phyloP scores from a whole-genome alignment of 306 rosid genomes.

The Dalbergia cultrata region DNA sequence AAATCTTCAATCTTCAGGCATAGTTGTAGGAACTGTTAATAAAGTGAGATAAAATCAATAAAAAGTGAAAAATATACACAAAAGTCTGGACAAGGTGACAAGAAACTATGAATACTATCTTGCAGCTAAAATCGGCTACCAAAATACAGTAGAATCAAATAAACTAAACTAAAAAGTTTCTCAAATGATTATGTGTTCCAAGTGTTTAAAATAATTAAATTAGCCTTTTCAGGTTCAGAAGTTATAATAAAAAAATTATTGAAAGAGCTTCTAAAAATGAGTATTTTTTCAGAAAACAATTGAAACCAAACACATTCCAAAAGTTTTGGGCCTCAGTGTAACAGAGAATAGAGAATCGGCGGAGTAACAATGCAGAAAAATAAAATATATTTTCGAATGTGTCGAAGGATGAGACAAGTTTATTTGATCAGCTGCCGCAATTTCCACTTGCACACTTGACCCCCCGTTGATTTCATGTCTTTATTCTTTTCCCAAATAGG shows the following conservation, averaged over 20 bases:
- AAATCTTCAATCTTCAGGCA: neutral
- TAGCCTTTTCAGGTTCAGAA: neutral
- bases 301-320: neutral
- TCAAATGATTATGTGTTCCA: neutral
- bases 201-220: neutral
- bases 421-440: neutral
- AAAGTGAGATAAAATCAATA: too few species aligned
- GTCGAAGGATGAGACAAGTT: neutral
- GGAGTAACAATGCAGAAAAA: neutral
- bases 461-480: neutral
- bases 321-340: neutral
- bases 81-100: neutral
- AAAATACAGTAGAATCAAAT: too few species aligned
- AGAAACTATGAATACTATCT: too few species aligned
- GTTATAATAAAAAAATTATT: neutral
- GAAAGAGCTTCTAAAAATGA: neutral
- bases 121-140: too few species aligned
- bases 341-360: neutral
- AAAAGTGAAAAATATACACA: neutral
- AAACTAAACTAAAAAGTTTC: too few species aligned
- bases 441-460: neutral
- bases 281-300: too few species aligned
- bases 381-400: neutral
- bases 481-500: too few species aligned
- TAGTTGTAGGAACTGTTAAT: neutral